Conservation (phyloP, 352 stramenopile genomes). For the Phytophthora nicotianae region DNA sequence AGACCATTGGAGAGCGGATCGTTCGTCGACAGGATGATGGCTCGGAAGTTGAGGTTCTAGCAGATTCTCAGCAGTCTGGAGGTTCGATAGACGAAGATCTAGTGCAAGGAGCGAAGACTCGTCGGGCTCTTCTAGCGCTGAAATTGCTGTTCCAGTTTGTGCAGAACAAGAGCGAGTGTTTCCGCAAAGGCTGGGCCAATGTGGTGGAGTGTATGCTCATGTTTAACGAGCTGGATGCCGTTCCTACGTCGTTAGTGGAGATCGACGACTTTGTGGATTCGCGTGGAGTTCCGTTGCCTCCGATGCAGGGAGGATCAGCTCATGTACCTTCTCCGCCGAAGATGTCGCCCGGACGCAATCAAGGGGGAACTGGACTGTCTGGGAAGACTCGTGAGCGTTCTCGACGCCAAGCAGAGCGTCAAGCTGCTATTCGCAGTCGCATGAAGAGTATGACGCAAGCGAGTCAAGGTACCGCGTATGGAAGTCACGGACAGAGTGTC, state of each 20-base stretch:
- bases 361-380: constrained; percentile 64
- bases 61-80: constrained; percentile 19
- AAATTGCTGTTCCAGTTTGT: constrained; percentile 89
- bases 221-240: constrained; percentile 88
- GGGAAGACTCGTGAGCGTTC: constrained; percentile 82
- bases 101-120: constrained; percentile 73
- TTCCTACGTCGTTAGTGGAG: constrained; percentile 86
- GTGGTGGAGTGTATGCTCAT: constrained; percentile 88
- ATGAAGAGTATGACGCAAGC: constrained; percentile 82
- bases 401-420: constrained; percentile 76
- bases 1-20: constrained; percentile 36
- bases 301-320: constrained; percentile 53
- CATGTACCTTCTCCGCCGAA: constrained; percentile 41
- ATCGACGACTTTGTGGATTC: constrained; percentile 91
- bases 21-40: constrained; percentile 39
- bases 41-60: constrained; percentile 49
- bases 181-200: constrained; percentile 81
- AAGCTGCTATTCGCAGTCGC: constrained; percentile 79
- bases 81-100: constrained; percentile 54
- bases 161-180: constrained; percentile 76
- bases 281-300: constrained; percentile 77
- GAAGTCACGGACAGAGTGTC: constrained; percentile 36
- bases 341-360: constrained; percentile 30
- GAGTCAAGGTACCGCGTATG: constrained; percentile 51
- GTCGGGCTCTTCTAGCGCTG: constrained; percentile 72